These are phyloP conservation scores for Exophiala spinifera DNA, from an alignment of 2,329 filamentous ascomycete genomes.

Conservation along the genomic window DNA sequence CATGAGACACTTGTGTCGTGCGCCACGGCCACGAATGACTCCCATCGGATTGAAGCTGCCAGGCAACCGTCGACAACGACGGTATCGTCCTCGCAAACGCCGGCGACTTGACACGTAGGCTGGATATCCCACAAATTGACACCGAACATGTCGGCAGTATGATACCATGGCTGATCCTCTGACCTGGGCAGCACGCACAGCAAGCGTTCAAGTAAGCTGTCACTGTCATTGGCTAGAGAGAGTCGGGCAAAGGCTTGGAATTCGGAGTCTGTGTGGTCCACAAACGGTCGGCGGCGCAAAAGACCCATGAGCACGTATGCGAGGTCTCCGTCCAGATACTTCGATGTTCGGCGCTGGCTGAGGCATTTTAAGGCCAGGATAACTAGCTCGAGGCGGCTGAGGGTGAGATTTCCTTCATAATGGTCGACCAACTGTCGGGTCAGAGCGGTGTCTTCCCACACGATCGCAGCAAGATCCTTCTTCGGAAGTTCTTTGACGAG, in stretches of 20 bases:
- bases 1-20: constrained; percentile 2
- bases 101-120: constrained; percentile 39
- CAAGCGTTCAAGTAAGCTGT: constrained; percentile 46
- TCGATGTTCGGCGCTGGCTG: constrained; percentile 12
- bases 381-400: constrained; percentile 12
- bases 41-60: constrained; percentile 41
- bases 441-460: constrained; percentile 25
- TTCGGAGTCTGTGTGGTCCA: constrained; percentile 40
- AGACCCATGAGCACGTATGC: constrained; percentile 43
- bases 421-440: constrained; percentile 6
- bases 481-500: constrained; percentile 20
- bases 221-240: constrained; percentile 46
- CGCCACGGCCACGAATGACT: constrained; percentile 7
- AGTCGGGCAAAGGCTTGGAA: constrained; percentile 50
- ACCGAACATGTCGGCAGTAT: constrained; percentile 38
- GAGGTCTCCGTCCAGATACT: constrained; percentile 30
- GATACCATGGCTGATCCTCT: constrained; percentile 22
- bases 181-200: constrained; percentile 41
- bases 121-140: constrained; percentile 43
- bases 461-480: constrained; percentile 29
- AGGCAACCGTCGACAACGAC: constrained; percentile 36
- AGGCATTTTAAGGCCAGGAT: constrained; percentile 30
- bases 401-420: not conserved
- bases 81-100: constrained; percentile 39
- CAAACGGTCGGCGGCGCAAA: constrained; percentile 38